A percentile compares a stretch with the other conserved stretches of the same genome.
phyloP scores from a whole-genome alignment of 345 rosid genomes.

The Arabis hirsuta region DNA sequence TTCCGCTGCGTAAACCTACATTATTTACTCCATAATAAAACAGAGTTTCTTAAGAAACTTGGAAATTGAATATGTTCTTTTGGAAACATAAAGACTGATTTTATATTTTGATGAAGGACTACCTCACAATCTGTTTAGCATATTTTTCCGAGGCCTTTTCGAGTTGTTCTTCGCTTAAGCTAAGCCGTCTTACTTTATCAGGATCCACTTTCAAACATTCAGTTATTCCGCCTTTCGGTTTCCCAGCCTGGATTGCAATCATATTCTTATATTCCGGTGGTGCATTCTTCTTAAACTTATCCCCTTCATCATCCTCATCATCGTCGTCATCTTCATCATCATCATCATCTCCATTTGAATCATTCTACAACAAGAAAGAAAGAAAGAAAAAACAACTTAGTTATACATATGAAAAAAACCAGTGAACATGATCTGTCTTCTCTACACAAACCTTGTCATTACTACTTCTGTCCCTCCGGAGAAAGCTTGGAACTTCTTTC shows the following conservation, averaged over 20 bases:
- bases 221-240: conserved; percentile 62
- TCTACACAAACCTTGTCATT: conserved; percentile 44
- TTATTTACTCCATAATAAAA: conserved; percentile 35
- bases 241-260: conserved; percentile 62
- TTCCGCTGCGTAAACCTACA: conserved; percentile 85
- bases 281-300: conserved; percentile 45
- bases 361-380: conserved; percentile 22
- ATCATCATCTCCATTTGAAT: conserved; percentile 44
- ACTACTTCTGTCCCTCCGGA: conserved; percentile 32
- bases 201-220: conserved; percentile 59
- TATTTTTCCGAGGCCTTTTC: conserved; percentile 54
- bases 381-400: not conserved
- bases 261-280: conserved; percentile 50
- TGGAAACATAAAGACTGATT: not conserved
- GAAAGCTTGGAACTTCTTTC: conserved; percentile 33
- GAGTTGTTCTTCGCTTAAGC: conserved; percentile 67
- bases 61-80: not conserved
- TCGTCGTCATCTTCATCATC: conserved; percentile 42
- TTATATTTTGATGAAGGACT: not conserved
- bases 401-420: not conserved
- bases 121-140: conserved; percentile 60
- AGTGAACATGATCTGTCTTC: conserved; percentile 8
- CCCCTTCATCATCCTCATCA: conserved; percentile 45
- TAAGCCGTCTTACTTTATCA: conserved; percentile 66
- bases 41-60: conserved; percentile 11